phyloP scores from a whole-genome alignment of 1,284 basidiomycete species.

The Rhodotorula sp. region DNA sequence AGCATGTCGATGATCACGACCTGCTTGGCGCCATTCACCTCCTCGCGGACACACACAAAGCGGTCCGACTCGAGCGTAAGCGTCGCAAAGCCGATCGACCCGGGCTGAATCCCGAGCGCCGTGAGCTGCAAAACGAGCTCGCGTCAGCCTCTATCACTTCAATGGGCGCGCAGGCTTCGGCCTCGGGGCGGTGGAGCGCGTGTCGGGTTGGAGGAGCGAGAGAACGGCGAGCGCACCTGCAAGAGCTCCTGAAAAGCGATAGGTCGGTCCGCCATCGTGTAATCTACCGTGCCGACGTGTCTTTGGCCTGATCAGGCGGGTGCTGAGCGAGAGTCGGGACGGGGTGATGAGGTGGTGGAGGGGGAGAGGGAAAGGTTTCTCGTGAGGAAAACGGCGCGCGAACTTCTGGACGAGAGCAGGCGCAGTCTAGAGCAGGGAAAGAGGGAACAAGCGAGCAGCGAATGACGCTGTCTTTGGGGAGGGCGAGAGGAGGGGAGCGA shows the following conservation, averaged over 20 bases:
- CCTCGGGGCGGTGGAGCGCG: constrained; percentile 1
- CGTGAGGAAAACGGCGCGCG: background rate
- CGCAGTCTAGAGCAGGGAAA: background rate
- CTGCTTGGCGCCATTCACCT: constrained; percentile 60
- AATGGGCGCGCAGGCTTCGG: background rate
- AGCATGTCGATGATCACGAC: constrained; percentile 96
- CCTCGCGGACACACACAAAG: constrained; percentile 72
- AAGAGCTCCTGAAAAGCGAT: constrained; percentile 40
- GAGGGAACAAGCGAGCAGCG: background rate
- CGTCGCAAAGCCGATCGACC: constrained; percentile 96
- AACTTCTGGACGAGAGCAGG: background rate
- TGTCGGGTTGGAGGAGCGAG: background rate
- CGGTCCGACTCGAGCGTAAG: constrained; percentile 95
- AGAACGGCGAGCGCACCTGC: constrained; percentile 18
- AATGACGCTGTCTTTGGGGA: background rate
- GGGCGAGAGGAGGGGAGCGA: too few relatives aligned
- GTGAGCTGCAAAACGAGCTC: constrained; percentile 67
- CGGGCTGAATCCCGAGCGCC: constrained; percentile 90
- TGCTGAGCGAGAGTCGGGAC: background rate
- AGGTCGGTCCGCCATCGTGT: constrained; percentile 33
- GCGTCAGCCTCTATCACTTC: constrained; percentile 13
- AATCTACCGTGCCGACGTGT: background rate
- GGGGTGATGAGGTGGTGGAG: background rate
- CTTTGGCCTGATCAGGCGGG: background rate
- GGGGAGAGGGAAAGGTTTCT: background rate